A percentile compares a stretch with the other conserved stretches of the same genome.
Conservation (phyloP, 208 protist species). For the Wallacemonas sp. region DNA sequence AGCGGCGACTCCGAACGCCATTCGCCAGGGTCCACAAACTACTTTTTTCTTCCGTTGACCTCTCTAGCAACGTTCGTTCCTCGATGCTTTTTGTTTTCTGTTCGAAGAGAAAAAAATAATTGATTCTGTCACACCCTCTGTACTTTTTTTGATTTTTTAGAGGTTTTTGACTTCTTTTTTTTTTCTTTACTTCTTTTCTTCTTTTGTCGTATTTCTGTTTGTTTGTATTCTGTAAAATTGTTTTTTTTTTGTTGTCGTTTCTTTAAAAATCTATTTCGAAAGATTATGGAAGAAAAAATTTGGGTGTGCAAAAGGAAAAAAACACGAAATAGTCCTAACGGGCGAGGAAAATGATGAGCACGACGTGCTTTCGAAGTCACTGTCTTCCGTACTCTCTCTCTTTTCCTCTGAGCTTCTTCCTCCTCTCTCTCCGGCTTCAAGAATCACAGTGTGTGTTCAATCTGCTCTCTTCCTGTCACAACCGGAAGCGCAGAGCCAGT, state of each 20-base stretch:
- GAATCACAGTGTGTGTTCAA: background rate
- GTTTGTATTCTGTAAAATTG: slow-evolving; percentile 13
- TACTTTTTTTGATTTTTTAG: no score
- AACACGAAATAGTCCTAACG: no score
- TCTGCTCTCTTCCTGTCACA: slow-evolving; percentile 4
- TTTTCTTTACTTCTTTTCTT: slow-evolving; percentile 1
- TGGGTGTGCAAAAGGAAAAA: background rate
- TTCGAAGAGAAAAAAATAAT: no score
- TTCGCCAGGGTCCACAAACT: no score
- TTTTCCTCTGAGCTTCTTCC: background rate
- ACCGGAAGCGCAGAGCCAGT: background rate
- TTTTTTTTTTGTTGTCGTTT: background rate
- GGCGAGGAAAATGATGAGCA: background rate
- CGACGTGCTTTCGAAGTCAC: background rate
- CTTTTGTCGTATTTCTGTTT: slow-evolving; percentile 19
- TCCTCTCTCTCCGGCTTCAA: background rate
- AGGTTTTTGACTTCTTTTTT: background rate
- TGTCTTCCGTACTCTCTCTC: slow-evolving; percentile 9
- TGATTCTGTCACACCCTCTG: no score
- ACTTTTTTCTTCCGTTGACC: no score
- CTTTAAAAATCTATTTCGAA: background rate
- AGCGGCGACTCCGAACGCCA: no score
- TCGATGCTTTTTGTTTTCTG: no score
- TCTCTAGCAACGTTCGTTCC: no score
- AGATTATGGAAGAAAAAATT: background rate